Percentiles rank a stretch among this genome's conserved stretches.
These are phyloP conservation scores for Cutaneotrichosporon curvatum DNA, from an alignment of 1,284 basidiomycete species.

Conservation along the genomic window DNA sequence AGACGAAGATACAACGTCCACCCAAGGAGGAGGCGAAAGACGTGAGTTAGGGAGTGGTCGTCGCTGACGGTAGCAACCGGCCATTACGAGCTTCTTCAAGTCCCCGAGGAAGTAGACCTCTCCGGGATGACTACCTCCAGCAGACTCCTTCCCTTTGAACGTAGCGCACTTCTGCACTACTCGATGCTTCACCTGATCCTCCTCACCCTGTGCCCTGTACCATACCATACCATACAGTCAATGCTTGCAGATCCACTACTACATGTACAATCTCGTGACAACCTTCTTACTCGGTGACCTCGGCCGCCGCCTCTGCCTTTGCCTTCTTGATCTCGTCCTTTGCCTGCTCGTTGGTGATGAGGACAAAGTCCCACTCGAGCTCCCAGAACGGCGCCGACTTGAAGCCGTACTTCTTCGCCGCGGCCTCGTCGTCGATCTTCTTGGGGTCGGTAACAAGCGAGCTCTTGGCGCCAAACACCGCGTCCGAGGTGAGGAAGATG, in stretches of 20 bases:
- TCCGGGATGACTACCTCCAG: too few species aligned
- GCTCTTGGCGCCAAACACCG: conserved; percentile 23
- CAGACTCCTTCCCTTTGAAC: too few species aligned
- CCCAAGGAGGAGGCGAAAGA: conserved; percentile 18
- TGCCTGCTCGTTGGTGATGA: conserved; percentile 17
- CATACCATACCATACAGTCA: too few species aligned
- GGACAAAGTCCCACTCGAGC: conserved; percentile 20
- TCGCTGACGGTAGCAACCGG: conserved; percentile 25
- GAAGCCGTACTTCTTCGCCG: conserved; percentile 19
- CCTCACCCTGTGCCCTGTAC: too few species aligned
- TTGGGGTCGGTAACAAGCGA: conserved; percentile 15
- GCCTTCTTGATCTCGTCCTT: conserved; percentile 13
- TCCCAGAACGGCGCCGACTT: conserved; percentile 10
- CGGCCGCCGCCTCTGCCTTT: conserved; percentile 2
- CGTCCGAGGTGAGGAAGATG: conserved; percentile 21
- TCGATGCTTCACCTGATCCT: too few species aligned
- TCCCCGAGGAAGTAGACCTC: conserved; percentile 23
- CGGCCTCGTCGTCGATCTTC: conserved; percentile 11
- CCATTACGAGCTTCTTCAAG: conserved; percentile 36
- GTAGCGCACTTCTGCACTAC: too few species aligned
- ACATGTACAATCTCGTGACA: too few species aligned
- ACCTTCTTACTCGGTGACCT: not conserved
- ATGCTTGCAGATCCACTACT: too few species aligned
- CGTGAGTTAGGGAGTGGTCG: conserved; percentile 11
- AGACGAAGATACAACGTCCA: conserved; percentile 29